Base-by-base conservation (phyloP, 1,284 basidiomycete genomes). In the Austroboletus niveus region DNA sequence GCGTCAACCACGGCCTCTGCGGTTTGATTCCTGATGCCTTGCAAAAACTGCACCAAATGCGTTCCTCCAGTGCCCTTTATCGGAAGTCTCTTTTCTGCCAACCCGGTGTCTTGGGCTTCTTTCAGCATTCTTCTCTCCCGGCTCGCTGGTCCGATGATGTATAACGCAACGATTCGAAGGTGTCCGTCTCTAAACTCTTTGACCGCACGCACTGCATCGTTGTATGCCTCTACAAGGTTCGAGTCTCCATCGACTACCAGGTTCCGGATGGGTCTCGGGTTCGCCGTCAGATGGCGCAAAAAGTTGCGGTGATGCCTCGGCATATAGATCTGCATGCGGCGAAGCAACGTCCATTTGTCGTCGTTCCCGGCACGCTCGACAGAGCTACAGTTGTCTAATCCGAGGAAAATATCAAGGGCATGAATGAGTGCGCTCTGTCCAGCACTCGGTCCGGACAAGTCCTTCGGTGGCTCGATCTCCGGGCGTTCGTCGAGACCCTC, bases 371-470 rank as follows among this genome's bases (percentile, higher is more conserved):
- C 17, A 4, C 35, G 48, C 27, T 47, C 61, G 63, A 62, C 57
- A 48, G 60, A 30, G 54, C 54, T 47, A 57, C 56, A 51, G 30
- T 87, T 84, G 62, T 92, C 87, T 35, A 96, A 79, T 27, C 92
- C 92, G 12, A 98, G 77, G 73, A 97, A 97, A 43, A 91, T 78
- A 66, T 97, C 94, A 43, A 98, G 77, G 0, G 92, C 85, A 64
- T 98, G 94, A 42, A 97, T 84, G 47, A 97, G 76, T 11, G 90
- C 80, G 68, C 89, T 94, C 73, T 98, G 94, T 1, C 92, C 95
- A 0, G 94, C 95, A 59, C 87, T 92, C 1, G 95, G 90, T 0
- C 94, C 94, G 0, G 89, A 89, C 47, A 92, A 82, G 61, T 89
- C 79, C 1, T 72, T 76, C 3, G 87, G 85, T 46, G 73, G 63